These are phyloP conservation scores for Calamus simplicifolius DNA, from an alignment of 176 grass and related monocot genomes.

Conservation along the genomic window DNA sequence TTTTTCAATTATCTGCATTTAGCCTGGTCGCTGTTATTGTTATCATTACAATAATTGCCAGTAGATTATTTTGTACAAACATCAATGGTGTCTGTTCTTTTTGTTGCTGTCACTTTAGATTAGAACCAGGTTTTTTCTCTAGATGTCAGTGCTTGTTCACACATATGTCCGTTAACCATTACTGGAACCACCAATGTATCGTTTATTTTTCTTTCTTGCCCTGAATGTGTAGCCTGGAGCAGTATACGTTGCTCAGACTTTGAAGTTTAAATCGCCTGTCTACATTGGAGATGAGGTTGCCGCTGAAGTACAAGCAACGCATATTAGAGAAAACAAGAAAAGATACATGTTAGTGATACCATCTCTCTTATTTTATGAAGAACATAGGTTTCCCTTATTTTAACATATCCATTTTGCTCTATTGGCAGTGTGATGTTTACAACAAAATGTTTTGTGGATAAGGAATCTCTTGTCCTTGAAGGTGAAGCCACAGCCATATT, in stretches of 20 bases:
- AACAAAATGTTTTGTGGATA: conserved; percentile 53
- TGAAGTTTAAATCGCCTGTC: conserved; percentile 51
- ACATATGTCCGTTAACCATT: too few relatives aligned
- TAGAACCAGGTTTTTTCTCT: too few relatives aligned
- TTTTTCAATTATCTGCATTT: too few relatives aligned
- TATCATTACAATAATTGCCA: too few relatives aligned
- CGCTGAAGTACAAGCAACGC: conserved; percentile 36
- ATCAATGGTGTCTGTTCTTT: too few relatives aligned
- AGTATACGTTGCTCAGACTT: conserved; percentile 37
- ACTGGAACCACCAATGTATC: too few relatives aligned
- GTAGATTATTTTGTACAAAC: too few relatives aligned
- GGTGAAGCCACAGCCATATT: conserved; percentile 52
- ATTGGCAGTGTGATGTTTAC: conserved; percentile 42
- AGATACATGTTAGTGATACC: conserved; percentile 30
- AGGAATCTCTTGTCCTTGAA: conserved; percentile 25
- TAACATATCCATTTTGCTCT: neutral
- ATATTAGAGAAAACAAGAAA: conserved; percentile 24
- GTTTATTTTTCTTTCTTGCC: too few relatives aligned
- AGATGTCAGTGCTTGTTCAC: too few relatives aligned
- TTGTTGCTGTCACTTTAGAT: too few relatives aligned
- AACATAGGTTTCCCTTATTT: neutral
- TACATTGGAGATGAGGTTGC: conserved; percentile 44
- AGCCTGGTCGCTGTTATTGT: too few relatives aligned
- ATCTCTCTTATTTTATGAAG: neutral
- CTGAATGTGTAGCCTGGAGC: conserved; percentile 37